phyloP scores from a whole-genome alignment of 1,284 basidiomycete species.

The Inonotus obliquus region DNA sequence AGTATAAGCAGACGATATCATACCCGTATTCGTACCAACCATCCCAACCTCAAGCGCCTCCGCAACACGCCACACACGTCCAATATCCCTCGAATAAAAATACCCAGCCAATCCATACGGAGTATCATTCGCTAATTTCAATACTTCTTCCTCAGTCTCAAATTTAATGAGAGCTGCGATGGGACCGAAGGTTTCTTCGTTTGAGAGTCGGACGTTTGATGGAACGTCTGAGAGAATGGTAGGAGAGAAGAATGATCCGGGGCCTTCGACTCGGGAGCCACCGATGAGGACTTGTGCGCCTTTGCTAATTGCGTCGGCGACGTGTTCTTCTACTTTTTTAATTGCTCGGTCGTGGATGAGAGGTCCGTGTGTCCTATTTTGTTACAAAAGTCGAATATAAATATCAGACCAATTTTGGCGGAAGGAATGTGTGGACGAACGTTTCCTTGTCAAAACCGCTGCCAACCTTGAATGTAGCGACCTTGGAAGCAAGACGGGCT shows the following conservation, averaged over 20 bases:
- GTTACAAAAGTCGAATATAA: neutral
- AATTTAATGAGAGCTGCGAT: constrained; percentile 79
- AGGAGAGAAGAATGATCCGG: constrained; percentile 71
- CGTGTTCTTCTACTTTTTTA: constrained; percentile 84
- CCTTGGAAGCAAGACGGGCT: constrained; percentile 74
- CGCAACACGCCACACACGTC: constrained; percentile 95
- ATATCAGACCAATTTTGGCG: neutral
- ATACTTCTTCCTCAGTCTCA: constrained; percentile 88
- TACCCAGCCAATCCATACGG: constrained; percentile 90
- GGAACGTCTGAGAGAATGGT: constrained; percentile 91
- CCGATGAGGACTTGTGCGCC: constrained; percentile 90
- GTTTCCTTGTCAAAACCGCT: constrained; percentile 79
- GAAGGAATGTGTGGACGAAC: constrained; percentile 39
- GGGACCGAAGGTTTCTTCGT: constrained; percentile 90
- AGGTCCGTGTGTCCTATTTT: constrained; percentile 77
- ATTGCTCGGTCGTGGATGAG: constrained; percentile 86
- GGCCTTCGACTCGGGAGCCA: constrained; percentile 54
- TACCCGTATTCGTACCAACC: constrained; percentile 86
- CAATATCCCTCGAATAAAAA: constrained; percentile 89
- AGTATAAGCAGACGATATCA: constrained; percentile 76
- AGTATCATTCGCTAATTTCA: constrained; percentile 81
- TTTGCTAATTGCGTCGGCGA: constrained; percentile 76
- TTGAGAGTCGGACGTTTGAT: constrained; percentile 51
- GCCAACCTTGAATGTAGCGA: constrained; percentile 88
- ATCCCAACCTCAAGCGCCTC: constrained; percentile 95